Percentiles rank a stretch among this genome's conserved stretches.
phyloP scores from a whole-genome alignment of 495 filamentous ascomycete genomes.

The Xylaria telfairii region DNA sequence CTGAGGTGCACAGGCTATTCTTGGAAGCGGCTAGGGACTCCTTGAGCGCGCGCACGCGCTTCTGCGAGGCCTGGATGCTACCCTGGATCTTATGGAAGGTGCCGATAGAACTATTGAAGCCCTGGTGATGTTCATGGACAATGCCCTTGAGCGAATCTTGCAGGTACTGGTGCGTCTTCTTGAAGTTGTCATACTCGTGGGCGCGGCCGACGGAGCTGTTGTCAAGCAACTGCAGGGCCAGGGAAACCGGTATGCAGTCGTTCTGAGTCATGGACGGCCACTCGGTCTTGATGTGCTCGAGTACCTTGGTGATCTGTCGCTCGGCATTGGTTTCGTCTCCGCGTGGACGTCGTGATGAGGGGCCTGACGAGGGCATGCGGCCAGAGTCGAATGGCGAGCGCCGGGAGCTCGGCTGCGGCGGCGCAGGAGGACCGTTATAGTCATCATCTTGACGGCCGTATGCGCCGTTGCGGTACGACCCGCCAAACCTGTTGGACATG shows the following conservation, averaged over 20 bases:
- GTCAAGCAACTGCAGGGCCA: conserved; percentile 92
- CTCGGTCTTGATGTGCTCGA: conserved; percentile 75
- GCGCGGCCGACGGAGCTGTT: conserved; percentile 90
- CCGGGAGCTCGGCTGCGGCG: conserved; percentile 38
- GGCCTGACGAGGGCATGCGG: conserved; percentile 28
- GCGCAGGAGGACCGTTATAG: conserved; percentile 47
- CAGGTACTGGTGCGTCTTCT: conserved; percentile 78
- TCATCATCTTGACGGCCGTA: conserved; percentile 47
- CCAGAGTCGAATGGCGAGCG: conserved; percentile 30
- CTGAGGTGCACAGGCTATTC: conserved; percentile 78
- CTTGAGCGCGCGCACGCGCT: conserved; percentile 79
- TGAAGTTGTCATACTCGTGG: conserved; percentile 82
- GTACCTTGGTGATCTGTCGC: conserved; percentile 54
- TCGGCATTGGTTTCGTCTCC: conserved; percentile 51
- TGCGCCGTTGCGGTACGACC: conserved; percentile 47
- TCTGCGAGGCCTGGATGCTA: conserved; percentile 88
- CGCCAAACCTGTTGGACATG: conserved; percentile 53
- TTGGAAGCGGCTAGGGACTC: conserved; percentile 85
- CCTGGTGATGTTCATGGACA: conserved; percentile 98
- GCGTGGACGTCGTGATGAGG: conserved; percentile 32
- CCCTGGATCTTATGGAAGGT: conserved; percentile 98
- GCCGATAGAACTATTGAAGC: conserved; percentile 98
- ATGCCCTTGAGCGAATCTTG: conserved; percentile 92
- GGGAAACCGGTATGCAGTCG: conserved; percentile 88
- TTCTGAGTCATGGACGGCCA: conserved; percentile 91